Evolutionary conservation across 1,284 basidiomycete species (phyloP).

Genomic region (Omphalotus olearius): DNA sequence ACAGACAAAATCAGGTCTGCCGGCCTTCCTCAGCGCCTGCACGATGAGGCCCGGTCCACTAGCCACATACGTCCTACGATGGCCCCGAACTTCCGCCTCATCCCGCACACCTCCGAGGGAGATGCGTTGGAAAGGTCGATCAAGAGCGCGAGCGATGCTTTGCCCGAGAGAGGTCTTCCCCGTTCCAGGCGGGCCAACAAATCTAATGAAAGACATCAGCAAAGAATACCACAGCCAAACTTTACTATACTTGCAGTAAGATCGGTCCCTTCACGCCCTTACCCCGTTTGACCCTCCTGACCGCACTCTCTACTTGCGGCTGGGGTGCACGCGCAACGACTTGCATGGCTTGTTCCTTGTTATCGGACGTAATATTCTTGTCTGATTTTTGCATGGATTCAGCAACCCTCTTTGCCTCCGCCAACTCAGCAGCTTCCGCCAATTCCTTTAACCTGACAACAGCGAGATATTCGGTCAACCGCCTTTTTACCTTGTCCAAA

Average conservation of each 20-base stretch:
- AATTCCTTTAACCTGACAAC: constrained; percentile 79
- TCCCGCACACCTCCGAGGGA: constrained; percentile 90
- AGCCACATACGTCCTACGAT: constrained; percentile 88
- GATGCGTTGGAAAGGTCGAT: constrained; percentile 87
- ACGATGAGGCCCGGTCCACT: constrained; percentile 85
- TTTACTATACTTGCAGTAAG: constrained; percentile 50
- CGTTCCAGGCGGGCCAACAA: constrained; percentile 80
- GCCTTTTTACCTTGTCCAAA: constrained; percentile 86
- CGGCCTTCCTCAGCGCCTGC: constrained; percentile 85
- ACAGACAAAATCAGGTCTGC: constrained; percentile 75
- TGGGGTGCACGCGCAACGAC: constrained; percentile 18
- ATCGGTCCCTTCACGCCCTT: constrained; percentile 76
- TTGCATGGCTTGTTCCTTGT: constrained; percentile 13
- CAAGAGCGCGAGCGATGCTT: constrained; percentile 80
- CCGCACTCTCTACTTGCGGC: constrained; percentile 9
- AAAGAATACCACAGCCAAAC: background rate
- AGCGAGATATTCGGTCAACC: constrained; percentile 86
- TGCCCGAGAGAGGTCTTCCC: constrained; percentile 86
- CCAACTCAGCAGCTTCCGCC: constrained; percentile 36
- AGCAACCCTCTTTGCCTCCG: constrained; percentile 13
- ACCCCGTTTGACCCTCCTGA: constrained; percentile 16
- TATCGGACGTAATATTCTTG: constrained; percentile 4
- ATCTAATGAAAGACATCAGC: constrained; percentile 32
- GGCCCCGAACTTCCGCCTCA: constrained; percentile 87
- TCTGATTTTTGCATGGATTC: constrained; percentile 16